phyloP scores from a whole-genome alignment of 2,329 filamentous ascomycete genomes.

The Sporothrix euskadiensis region DNA sequence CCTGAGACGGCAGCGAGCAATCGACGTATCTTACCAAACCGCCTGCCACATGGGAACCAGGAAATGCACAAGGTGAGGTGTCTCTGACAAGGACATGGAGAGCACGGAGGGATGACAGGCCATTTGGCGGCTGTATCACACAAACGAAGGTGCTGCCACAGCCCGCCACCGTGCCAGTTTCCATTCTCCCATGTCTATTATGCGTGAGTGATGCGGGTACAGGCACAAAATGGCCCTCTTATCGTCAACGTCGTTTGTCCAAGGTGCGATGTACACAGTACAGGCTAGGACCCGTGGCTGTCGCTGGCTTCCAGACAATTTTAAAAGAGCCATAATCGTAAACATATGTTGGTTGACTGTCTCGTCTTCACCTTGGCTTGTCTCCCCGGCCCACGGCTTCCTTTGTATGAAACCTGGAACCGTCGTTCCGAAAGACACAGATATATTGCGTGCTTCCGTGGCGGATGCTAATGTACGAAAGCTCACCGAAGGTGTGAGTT shows the following conservation, averaged over 20 bases:
- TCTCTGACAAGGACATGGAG: background rate
- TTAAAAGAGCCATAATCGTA: background rate
- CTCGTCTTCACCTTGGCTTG: background rate
- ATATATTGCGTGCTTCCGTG: background rate
- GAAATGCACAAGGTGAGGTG: background rate
- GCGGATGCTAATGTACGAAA: background rate
- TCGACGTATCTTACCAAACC: background rate
- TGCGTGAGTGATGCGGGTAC: background rate
- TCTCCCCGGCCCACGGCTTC: background rate
- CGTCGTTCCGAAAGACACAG: background rate
- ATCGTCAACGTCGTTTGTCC: background rate
- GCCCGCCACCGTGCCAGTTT: background rate
- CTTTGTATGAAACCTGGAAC: conserved; percentile 9
- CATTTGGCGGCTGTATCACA: background rate
- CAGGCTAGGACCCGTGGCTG: background rate
- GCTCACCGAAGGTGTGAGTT: background rate
- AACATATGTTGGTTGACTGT: background rate
- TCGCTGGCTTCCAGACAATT: background rate
- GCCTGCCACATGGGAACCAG: conserved; percentile 15
- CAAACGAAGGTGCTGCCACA: background rate
- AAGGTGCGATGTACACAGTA: background rate
- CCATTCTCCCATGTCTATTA: background rate
- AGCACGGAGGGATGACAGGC: background rate
- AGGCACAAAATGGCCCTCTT: background rate
- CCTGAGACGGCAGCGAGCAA: background rate